Conservation (phyloP, 805 yeast species). For the Saccharomycopsis fermentans region DNA sequence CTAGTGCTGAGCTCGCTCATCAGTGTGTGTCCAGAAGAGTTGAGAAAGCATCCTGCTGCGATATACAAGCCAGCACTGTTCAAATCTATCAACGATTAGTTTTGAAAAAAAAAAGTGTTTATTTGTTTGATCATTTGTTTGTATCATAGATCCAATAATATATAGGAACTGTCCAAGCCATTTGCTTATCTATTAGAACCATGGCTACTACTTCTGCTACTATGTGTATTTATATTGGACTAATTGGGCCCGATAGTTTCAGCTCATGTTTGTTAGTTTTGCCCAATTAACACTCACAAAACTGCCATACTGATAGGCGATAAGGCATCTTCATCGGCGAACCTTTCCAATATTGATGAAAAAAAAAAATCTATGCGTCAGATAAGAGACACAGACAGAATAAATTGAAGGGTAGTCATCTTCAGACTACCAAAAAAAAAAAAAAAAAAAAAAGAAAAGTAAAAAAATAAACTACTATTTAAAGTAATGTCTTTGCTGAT, state of each 20-base stretch:
- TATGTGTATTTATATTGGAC: too few relatives aligned
- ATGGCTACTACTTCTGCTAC: too few relatives aligned
- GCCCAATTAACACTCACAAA: background rate
- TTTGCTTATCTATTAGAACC: too few relatives aligned
- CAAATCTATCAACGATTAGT: constrained; percentile 13
- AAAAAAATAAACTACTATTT: too few relatives aligned
- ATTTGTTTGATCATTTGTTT: too few relatives aligned
- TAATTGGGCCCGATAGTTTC: too few relatives aligned
- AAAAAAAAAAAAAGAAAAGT: too few relatives aligned
- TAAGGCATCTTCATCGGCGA: background rate
- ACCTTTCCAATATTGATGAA: background rate
- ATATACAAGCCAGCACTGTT: constrained; percentile 14
- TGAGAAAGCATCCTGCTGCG: constrained; percentile 14
- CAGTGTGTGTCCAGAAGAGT: constrained; percentile 16
- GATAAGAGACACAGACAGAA: background rate
- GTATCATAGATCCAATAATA: too few relatives aligned
- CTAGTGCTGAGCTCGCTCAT: constrained; percentile 11
- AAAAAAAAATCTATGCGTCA: too few relatives aligned
- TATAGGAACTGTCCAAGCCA: too few relatives aligned
- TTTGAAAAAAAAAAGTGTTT: too few relatives aligned
- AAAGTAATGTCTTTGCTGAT: background rate
- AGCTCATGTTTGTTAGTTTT: background rate
- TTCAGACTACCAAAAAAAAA: background rate
- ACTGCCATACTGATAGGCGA: background rate
- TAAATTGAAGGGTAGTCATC: background rate